Percentiles rank a stretch among this genome's conserved stretches.
These are phyloP conservation scores for Coemansia umbellata DNA, from an alignment of 192 early-diverging fungal species.

Conservation along the genomic window DNA sequence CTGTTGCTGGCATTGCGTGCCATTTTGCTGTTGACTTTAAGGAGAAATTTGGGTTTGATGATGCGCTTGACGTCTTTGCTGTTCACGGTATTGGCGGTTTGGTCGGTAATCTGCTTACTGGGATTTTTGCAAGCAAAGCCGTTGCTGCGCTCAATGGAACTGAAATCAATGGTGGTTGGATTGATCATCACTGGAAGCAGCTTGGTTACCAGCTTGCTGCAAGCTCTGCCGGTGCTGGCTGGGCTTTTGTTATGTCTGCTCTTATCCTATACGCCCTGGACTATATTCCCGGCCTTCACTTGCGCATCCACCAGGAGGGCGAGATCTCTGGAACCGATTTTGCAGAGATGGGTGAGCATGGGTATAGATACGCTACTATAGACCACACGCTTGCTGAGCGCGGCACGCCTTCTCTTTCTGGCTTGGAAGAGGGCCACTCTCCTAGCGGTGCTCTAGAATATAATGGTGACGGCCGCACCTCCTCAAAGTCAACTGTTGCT, in stretches of 20 bases:
- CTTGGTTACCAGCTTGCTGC: constrained; percentile 73
- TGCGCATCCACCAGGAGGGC: constrained; percentile 74
- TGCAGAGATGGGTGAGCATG: constrained; percentile 81
- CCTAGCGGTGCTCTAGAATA: not conserved
- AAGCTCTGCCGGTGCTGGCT: constrained; percentile 63
- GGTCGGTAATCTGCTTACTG: constrained; percentile 80
- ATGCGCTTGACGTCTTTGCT: constrained; percentile 89
- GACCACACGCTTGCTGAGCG: constrained; percentile 10
- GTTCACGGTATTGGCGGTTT: constrained; percentile 84
- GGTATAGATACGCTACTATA: constrained; percentile 47
- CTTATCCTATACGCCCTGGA: constrained; percentile 69
- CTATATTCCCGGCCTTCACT: constrained; percentile 65
- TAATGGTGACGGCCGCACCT: not conserved
- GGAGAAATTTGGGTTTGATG: constrained; percentile 82
- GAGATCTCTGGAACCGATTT: constrained; percentile 72
- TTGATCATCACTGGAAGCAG: constrained; percentile 80
- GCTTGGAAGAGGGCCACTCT: constrained; percentile 16
- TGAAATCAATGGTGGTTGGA: constrained; percentile 66
- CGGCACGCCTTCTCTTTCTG: constrained; percentile 15
- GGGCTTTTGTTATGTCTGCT: constrained; percentile 75
- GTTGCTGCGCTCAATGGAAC: constrained; percentile 65
- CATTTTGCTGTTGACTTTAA: constrained; percentile 82
- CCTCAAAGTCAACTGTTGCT: constrained; percentile 17
- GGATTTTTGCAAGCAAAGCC: constrained; percentile 74
- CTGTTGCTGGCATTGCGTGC: constrained; percentile 67